phyloP scores from a whole-genome alignment of 129 eudicot species.

The carrot (Daucus carota) region DH1_v3.0 NC_030384.2:33047001-33047500 shows the following conservation, averaged over 20 bases:
- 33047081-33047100: too few species aligned
- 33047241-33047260: background rate
- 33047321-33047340: slow-evolving; percentile 99
- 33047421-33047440: background rate
- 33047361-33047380: slow-evolving; percentile 98
- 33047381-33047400: slow-evolving; percentile 97
- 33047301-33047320: slow-evolving; percentile 78
- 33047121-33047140: background rate
- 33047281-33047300: background rate
- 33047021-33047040: too few species aligned
- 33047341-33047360: slow-evolving; percentile 31
- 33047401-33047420: slow-evolving; percentile 3
- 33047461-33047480: background rate
- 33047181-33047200: too few species aligned
- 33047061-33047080: too few species aligned
- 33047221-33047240: too few species aligned
- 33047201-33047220: too few species aligned
- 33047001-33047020: too few species aligned
- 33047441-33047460: background rate
- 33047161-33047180: too few species aligned
- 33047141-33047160: background rate
- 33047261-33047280: background rate
- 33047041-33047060: too few species aligned
- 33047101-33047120: background rate
- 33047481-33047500: too few species aligned